These are phyloP conservation scores for Fusarium denticulatum DNA, from an alignment of 2,329 filamentous ascomycete genomes.

Conservation along the genomic window DNA sequence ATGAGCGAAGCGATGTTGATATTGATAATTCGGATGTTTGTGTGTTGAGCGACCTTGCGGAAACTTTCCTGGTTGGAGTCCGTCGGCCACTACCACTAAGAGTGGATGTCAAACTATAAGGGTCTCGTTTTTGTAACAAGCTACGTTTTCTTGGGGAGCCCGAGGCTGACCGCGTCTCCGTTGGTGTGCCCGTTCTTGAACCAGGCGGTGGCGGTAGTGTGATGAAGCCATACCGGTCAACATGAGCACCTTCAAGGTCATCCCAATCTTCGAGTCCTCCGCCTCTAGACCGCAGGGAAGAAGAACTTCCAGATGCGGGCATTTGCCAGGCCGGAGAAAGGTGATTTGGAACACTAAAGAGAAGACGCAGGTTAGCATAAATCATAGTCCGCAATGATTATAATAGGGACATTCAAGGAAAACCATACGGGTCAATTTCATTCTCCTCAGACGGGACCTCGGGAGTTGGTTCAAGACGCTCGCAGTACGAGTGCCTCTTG, in stretches of 20 bases:
- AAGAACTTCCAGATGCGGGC: constrained; percentile 56
- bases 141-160: constrained; percentile 58
- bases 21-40: constrained; percentile 63
- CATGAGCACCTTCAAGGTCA: constrained; percentile 67
- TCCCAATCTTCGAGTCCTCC: constrained; percentile 75
- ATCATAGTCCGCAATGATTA: constrained; percentile 36
- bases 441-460: constrained; percentile 63
- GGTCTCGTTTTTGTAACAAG: constrained; percentile 53
- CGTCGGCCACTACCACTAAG: constrained; percentile 52
- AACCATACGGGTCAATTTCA: constrained; percentile 67
- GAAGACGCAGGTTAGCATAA: constrained; percentile 43
- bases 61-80: constrained; percentile 64
- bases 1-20: constrained; percentile 60
- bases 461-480: constrained; percentile 59
- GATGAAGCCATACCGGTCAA: constrained; percentile 77
- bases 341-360: constrained; percentile 43
- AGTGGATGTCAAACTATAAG: constrained; percentile 52
- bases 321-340: constrained; percentile 49
- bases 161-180: constrained; percentile 54
- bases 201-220: constrained; percentile 55
- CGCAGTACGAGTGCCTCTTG: constrained; percentile 58
- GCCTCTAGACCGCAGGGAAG: constrained; percentile 54
- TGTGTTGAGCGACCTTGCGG: constrained; percentile 67
- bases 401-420: constrained; percentile 54
- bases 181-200: constrained; percentile 54